Base-by-base conservation (phyloP, 2,329 filamentous ascomycete genomes). In the Aspergillus awamori region DNA sequence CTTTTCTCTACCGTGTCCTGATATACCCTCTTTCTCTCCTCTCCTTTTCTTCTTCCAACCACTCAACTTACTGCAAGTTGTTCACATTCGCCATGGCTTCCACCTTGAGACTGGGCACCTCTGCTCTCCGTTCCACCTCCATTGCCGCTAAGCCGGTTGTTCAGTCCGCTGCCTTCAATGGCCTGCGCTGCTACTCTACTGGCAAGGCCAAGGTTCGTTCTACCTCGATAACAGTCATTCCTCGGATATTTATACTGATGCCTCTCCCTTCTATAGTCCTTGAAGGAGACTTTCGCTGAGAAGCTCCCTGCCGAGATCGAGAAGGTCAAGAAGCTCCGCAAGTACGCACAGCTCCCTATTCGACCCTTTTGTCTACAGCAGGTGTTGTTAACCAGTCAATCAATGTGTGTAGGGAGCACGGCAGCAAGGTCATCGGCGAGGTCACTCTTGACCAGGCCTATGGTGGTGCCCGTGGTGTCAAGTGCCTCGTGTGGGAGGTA, bases 401-500 rank as follows among this genome's bases (percentile, higher is more conserved):
- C 55, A 60, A 63, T 63, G 26, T 55, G 75, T 63, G 74, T 71
- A 96, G 93, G 84, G 94, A 97, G 78, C 88, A 96, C 80, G 95
- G 95, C 79, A 91, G 86, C 86, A 98, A 94, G 85, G 92, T 98
- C 75, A 79, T 99, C 72, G 94, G 95, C 80, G 92, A 98, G 87
- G 92, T 99, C 79, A 99, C 95, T 65, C 91, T 99, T 70, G 95
- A 98, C 86, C 95, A 99, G 85, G 95, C 97, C 78, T 99, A 98
- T 81, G 95, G 95, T 80, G 95, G 95, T 89, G 95, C 95, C 77
- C 94, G 95, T 85, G 94, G 95, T 76, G 96, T 99, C 84, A 99
- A 98, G 88, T 90, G 89, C 72, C 89, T 99, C 65, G 95, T 99
- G 74, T 99, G 95, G 95, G 95, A 99, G 84, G 90, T 84, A 67